Percentiles rank a stretch among this genome's conserved stretches.
These are phyloP conservation scores for Coprinopsis strossmayeri DNA, from an alignment of 768 basidiomycete genomes.

Conservation along the genomic window DNA sequence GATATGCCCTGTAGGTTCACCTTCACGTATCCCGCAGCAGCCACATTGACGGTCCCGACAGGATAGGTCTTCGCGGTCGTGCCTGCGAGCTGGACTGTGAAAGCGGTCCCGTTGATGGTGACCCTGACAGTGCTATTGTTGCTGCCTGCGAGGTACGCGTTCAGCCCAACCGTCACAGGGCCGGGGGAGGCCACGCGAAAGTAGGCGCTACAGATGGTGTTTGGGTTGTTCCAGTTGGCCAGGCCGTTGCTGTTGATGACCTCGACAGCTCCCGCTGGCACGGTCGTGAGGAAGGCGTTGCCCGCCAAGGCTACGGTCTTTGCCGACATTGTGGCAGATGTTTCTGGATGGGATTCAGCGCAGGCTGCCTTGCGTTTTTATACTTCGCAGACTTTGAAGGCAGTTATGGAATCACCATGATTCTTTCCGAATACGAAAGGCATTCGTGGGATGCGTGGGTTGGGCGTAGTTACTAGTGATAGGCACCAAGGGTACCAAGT, in stretches of 20 bases:
- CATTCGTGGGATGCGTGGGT: no score
- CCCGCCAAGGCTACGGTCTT: constrained; percentile 11
- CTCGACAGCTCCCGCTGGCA: constrained; percentile 5
- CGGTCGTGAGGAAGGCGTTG: constrained; percentile 11
- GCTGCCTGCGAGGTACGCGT: constrained; percentile 14
- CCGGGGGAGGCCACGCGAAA: constrained; percentile 13
- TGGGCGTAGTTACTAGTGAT: no score
- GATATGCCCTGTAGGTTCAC: constrained; percentile 13
- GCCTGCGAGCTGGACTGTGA: constrained; percentile 10
- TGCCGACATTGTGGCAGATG: constrained; percentile 11
- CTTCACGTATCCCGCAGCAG: constrained; percentile 13
- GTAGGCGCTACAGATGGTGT: constrained; percentile 12
- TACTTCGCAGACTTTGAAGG: no score
- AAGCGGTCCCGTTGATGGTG: constrained; percentile 12
- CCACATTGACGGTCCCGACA: constrained; percentile 11
- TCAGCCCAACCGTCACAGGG: constrained; percentile 11
- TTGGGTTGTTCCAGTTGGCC: constrained; percentile 13
- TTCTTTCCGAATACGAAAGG: no score
- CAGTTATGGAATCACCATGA: no score
- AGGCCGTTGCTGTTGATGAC: constrained; percentile 14
- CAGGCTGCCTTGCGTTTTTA: no score
- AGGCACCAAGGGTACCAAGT: no score
- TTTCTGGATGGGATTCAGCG: no score
- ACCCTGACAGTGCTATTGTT: constrained; percentile 13
- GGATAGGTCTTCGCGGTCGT: constrained; percentile 13